Percentiles rank a stretch among this genome's conserved stretches.
These are phyloP conservation scores for Phytophthora sansomeana DNA, from an alignment of 352 stramenopile genomes.

Conservation along the genomic window DNA sequence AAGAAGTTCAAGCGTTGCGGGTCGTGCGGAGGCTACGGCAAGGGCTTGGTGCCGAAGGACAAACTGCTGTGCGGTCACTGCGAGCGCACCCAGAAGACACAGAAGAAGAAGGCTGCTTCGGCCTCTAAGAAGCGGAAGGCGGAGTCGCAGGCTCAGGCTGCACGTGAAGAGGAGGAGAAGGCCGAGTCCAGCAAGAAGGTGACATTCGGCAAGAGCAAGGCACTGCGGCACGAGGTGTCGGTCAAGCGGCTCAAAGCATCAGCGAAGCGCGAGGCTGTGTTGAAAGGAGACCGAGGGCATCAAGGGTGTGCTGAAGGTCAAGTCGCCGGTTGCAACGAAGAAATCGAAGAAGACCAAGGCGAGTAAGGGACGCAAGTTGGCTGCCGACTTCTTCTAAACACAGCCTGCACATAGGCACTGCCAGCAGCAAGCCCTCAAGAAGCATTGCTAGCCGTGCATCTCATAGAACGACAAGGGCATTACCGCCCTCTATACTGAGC, in stretches of 20 bases:
- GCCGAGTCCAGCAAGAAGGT: slow-evolving; percentile 70
- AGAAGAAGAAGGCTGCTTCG: slow-evolving; percentile 61
- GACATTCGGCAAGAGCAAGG: slow-evolving; percentile 89
- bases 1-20: slow-evolving; percentile 80
- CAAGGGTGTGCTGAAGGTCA: slow-evolving; percentile 82
- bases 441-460: slow-evolving; percentile 21
- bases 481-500: slow-evolving; percentile 13
- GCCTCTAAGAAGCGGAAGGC: slow-evolving; percentile 78
- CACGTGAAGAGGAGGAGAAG: slow-evolving; percentile 42
- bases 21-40: slow-evolving; percentile 76
- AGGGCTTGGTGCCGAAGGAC: slow-evolving; percentile 66
- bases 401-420: slow-evolving; percentile 3
- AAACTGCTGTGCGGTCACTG: slow-evolving; percentile 82
- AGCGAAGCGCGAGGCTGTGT: slow-evolving; percentile 61
- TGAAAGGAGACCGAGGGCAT: slow-evolving; percentile 65
- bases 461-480: slow-evolving; percentile 35
- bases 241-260: slow-evolving; percentile 87
- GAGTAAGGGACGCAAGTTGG: slow-evolving; percentile 63
- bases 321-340: slow-evolving; percentile 32
- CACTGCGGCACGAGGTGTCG: slow-evolving; percentile 77
- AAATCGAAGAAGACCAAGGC: slow-evolving; percentile 54
- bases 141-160: slow-evolving; percentile 40
- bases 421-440: slow-evolving; percentile 12
- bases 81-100: slow-evolving; percentile 61
- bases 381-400: slow-evolving; percentile 77